phyloP scores from a whole-genome alignment of 2,329 filamentous ascomycete genomes.

The Helotiales sp. region DNA sequence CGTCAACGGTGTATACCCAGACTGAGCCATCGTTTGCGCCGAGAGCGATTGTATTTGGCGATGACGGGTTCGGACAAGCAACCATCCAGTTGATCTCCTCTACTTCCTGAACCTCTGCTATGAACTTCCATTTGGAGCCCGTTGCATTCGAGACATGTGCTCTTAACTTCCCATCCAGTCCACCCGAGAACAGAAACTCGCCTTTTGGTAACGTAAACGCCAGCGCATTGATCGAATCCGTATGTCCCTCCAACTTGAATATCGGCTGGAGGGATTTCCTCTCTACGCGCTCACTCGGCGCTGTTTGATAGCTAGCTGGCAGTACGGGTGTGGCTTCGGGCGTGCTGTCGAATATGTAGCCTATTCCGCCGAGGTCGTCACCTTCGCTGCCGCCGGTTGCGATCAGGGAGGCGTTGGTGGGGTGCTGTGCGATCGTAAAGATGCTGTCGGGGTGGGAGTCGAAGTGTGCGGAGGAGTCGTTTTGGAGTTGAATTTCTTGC shows the following conservation, averaged over 20 bases:
- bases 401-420: conserved; percentile 74
- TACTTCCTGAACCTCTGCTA: conserved; percentile 85
- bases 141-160: conserved; percentile 63
- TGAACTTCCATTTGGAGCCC: conserved; percentile 62
- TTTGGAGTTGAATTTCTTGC: conserved; percentile 79
- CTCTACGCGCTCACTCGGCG: conserved; percentile 63
- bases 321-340: conserved; percentile 69
- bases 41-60: conserved; percentile 83
- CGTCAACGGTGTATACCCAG: conserved; percentile 92
- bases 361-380: conserved; percentile 67
- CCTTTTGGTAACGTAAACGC: conserved; percentile 83
- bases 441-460: conserved; percentile 89
- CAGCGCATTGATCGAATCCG: conserved; percentile 87
- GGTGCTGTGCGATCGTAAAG: conserved; percentile 94
- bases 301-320: conserved; percentile 75
- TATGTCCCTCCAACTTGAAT: conserved; percentile 84
- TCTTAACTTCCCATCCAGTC: conserved; percentile 82
- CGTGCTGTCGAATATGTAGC: conserved; percentile 82
- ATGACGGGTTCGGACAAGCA: conserved; percentile 71
- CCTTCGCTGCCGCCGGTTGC: conserved; percentile 83
- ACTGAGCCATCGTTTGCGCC: conserved; percentile 91
- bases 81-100: conserved; percentile 93
- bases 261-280: conserved; percentile 66
- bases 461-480: conserved; percentile 93
- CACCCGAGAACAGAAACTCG: conserved; percentile 84